phyloP scores from a whole-genome alignment of 106 monocot species.

The Dendrobium huoshanense region DNA sequence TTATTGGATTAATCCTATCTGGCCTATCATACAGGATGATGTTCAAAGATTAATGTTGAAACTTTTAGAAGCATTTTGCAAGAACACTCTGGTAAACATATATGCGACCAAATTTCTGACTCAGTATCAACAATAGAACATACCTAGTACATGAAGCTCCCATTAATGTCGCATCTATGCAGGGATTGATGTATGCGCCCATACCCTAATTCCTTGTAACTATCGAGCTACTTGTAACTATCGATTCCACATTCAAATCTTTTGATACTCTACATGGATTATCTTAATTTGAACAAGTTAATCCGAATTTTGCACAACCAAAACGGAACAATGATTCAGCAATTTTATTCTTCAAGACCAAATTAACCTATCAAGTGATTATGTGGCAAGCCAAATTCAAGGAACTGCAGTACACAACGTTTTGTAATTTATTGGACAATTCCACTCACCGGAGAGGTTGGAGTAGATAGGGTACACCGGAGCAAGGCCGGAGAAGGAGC shows the following conservation, averaged over 20 bases:
- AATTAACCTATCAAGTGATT: background rate
- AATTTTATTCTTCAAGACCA: background rate
- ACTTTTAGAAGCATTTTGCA: no score
- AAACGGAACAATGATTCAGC: background rate
- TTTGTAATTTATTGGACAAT: background rate
- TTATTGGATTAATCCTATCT: no score
- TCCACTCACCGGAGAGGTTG: conserved; percentile 29
- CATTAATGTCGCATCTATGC: no score
- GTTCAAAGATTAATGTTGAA: no score
- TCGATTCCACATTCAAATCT: no score
- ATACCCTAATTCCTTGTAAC: background rate
- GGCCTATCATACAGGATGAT: no score
- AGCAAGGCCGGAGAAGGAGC: conserved; percentile 62
- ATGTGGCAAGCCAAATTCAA: background rate
- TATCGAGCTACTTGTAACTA: background rate
- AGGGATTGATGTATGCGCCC: no score
- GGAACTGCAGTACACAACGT: background rate
- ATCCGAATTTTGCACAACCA: background rate
- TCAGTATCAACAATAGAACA: no score
- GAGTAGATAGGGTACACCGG: conserved; percentile 27
- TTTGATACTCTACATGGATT: background rate
- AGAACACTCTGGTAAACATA: no score
- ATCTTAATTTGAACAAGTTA: background rate
- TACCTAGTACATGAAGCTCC: no score
- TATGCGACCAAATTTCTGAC: no score